Conservation (phyloP, 1,284 basidiomycete species). For the Trametes polyzona region DNA sequence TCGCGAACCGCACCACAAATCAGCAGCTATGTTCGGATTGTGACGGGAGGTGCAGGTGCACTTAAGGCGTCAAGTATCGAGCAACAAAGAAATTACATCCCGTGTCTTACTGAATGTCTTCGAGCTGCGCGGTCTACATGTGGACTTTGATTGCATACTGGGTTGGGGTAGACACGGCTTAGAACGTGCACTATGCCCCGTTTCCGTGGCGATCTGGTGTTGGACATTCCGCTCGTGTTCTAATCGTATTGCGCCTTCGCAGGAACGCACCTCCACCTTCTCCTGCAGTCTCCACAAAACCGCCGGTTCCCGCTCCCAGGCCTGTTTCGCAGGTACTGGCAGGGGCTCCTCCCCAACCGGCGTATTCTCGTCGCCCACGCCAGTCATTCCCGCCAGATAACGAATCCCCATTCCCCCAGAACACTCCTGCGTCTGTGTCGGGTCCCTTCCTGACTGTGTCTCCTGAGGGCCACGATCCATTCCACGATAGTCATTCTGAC, state of each 20-base stretch:
- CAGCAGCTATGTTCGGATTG: not conserved
- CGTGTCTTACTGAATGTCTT: no score
- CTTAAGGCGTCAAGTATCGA: not conserved
- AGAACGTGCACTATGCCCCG: no score
- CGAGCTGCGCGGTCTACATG: no score
- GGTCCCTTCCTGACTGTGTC: slow-evolving; percentile 15
- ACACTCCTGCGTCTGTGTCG: slow-evolving; percentile 5
- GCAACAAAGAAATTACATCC: not conserved
- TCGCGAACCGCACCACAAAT: not conserved
- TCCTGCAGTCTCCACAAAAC: slow-evolving; percentile 5
- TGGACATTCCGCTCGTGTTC: no score
- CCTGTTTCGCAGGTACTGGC: slow-evolving; percentile 11
- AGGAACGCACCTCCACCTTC: slow-evolving; percentile 15
- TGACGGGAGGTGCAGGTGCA: not conserved
- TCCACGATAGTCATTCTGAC: slow-evolving; percentile 24
- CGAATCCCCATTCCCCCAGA: not conserved
- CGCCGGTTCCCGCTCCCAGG: not conserved
- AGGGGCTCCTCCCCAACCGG: slow-evolving; percentile 8
- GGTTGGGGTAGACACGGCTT: no score
- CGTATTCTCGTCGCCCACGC: slow-evolving; percentile 14
- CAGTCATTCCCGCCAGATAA: slow-evolving; percentile 21
- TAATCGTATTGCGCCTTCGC: not conserved
- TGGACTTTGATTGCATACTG: no score
- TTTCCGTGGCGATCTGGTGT: no score
- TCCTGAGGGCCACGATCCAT: slow-evolving; percentile 23